Evolutionary conservation across 768 basidiomycete genomes (phyloP).

Genomic region (Hypsizygus marmoreus): DNA sequence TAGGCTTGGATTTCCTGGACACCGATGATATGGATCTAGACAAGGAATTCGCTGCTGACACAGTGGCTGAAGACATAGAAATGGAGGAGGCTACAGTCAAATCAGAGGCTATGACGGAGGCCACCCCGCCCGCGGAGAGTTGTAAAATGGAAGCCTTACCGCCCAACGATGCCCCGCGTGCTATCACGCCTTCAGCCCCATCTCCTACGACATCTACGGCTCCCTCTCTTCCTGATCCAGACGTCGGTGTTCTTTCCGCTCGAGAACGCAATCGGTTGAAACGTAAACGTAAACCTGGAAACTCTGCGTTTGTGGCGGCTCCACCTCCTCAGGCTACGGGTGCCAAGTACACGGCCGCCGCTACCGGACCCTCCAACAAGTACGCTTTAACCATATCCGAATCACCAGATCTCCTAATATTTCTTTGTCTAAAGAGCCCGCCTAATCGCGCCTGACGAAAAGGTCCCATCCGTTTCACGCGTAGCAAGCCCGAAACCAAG

Average conservation of each 20-base stretch:
- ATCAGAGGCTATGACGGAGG: constrained; percentile 34
- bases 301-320: constrained; percentile 77
- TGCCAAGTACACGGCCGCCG: constrained; percentile 61
- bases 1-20: constrained; percentile 87
- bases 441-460: constrained; percentile 67
- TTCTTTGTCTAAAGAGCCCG: constrained; percentile 55
- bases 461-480: constrained; percentile 50
- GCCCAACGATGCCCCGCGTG: constrained; percentile 39
- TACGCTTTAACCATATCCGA: constrained; percentile 34
- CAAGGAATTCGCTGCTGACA: constrained; percentile 71
- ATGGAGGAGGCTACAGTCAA: constrained; percentile 37
- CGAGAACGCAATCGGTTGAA: constrained; percentile 94
- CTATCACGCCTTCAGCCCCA: constrained; percentile 48
- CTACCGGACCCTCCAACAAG: constrained; percentile 64
- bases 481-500: constrained; percentile 57
- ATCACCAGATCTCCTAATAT: background rate
- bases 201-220: constrained; percentile 52
- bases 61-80: constrained; percentile 45
- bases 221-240: constrained; percentile 43
- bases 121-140: constrained; percentile 44
- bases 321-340: constrained; percentile 62
- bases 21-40: constrained; percentile 85
- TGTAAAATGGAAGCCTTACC: constrained; percentile 44
- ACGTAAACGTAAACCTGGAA: constrained; percentile 89
- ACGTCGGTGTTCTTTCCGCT: constrained; percentile 70